Evolutionary conservation across 1,284 basidiomycete genomes (phyloP), one percentile per base, ranked within the genome.

Genomic region (Trichosporon coremiiforme): DNA sequence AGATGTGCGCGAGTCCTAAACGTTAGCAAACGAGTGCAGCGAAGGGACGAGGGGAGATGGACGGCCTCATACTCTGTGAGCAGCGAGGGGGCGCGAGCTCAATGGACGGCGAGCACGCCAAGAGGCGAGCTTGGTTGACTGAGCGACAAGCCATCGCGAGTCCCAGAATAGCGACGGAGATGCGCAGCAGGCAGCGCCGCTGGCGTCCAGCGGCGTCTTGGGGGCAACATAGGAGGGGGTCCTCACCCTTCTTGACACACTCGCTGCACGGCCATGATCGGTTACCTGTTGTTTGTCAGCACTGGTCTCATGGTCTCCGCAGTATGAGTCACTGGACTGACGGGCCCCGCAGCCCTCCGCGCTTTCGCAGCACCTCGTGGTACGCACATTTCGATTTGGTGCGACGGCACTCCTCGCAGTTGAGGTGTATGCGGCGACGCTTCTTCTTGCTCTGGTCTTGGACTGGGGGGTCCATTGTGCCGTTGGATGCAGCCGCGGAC

Each of bases 311-410:
- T 6, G 5, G 17, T n/a, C 41, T 45, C 41, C 17, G 41, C 6
- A 45, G 17, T 45, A 35, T n/a, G 41, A 2, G 41, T 45, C 17
- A n/a, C 17, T 5, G 5, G 17, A 10, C 33, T n/a, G 12, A 10
- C 15, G 22, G 13, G 45, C 45, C 13, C 36, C 33, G 45, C 22
- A 45, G 25, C n/a, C 8, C 20, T 36, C 38, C 9, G 17, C 41
- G 38, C 1, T 1, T n/a, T n/a, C n/a, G n/a, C n/a, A n/a, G n/a
- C n/a, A n/a, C 38, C 33, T 35, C 2, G 33, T 35, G 33, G 33
- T 35, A 67, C 69, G 25, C 9, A 73, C 72, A 73, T 35, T 73
- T 73, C 57, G 72, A 69, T 62, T 73, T 73, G n/a, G 72, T 73
- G 15, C 72, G 60, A 1, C 72, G 50, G 63, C 72, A 73, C 45